A percentile compares a stretch with the other conserved stretches of the same genome.
Conservation (phyloP, 768 basidiomycete species). For the Leucocoprinus leucothites region DNA sequence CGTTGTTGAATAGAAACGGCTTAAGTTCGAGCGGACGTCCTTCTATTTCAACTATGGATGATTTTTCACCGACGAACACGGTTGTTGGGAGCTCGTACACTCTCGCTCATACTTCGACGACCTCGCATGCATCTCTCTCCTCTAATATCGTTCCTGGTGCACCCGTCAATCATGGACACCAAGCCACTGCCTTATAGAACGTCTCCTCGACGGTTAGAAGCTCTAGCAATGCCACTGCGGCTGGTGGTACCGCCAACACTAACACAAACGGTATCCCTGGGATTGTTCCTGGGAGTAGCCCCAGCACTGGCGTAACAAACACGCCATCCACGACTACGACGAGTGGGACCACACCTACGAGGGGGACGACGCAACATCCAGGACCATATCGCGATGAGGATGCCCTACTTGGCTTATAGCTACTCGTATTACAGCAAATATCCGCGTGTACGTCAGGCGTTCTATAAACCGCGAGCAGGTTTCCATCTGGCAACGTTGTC, state of each 20-base stretch:
- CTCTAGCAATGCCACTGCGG: background rate
- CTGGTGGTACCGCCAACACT: background rate
- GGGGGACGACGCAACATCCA: slow-evolving; percentile 20
- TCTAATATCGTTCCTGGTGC: too few species aligned
- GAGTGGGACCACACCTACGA: slow-evolving; percentile 28
- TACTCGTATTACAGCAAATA: slow-evolving; percentile 98
- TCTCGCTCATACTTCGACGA: too few species aligned
- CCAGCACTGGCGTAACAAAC: slow-evolving; percentile 15
- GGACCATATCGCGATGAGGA: slow-evolving; percentile 94
- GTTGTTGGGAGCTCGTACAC: background rate
- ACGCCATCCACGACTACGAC: slow-evolving; percentile 19
- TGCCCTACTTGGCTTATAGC: slow-evolving; percentile 84
- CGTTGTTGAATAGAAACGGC: background rate
- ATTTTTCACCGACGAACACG: background rate
- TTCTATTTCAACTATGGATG: background rate
- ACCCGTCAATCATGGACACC: background rate
- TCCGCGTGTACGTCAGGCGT: slow-evolving; percentile 93
- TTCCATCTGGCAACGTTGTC: slow-evolving; percentile 73
- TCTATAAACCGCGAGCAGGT: slow-evolving; percentile 84
- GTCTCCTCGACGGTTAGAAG: background rate
- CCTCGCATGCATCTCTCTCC: too few species aligned
- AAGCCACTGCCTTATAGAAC: background rate
- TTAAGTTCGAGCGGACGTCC: background rate
- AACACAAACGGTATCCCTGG: slow-evolving; percentile 3
- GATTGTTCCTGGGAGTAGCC: slow-evolving; percentile 8